Evolutionary conservation across 768 basidiomycete genomes (phyloP).

Genomic region (Chalciporus chontae): DNA sequence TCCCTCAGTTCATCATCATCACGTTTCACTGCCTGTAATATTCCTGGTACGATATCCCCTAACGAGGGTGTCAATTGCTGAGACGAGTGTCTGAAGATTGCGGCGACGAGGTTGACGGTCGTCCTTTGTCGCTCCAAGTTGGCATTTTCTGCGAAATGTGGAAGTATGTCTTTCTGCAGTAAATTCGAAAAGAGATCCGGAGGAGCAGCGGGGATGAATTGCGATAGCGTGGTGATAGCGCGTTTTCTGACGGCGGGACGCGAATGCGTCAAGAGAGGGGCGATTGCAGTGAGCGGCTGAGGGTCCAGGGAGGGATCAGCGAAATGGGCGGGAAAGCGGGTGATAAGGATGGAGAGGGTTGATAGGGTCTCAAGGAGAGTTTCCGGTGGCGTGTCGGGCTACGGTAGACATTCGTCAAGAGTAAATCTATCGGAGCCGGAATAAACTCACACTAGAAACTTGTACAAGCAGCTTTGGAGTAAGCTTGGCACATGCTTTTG

Average conservation of each 20-base stretch:
- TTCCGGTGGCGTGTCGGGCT: constrained; percentile 73
- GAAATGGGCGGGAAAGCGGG: constrained; percentile 73
- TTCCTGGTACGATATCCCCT: constrained; percentile 61
- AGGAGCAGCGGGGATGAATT: constrained; percentile 74
- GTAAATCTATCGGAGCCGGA: neutral
- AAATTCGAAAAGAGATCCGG: constrained; percentile 60
- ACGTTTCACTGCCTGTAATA: constrained; percentile 63
- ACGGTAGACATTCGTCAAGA: constrained; percentile 6
- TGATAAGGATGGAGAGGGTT: constrained; percentile 85
- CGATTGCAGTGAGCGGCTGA: constrained; percentile 63
- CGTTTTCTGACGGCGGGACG: constrained; percentile 91
- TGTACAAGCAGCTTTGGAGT: constrained; percentile 81
- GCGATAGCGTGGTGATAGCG: constrained; percentile 80
- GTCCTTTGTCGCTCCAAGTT: constrained; percentile 70
- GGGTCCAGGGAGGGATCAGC: constrained; percentile 49
- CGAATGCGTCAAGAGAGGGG: constrained; percentile 66
- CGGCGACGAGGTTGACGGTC: constrained; percentile 74
- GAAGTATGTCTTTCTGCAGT: constrained; percentile 55
- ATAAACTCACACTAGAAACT: constrained; percentile 59
- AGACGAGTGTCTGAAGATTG: constrained; percentile 73
- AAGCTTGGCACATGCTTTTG: constrained; percentile 77
- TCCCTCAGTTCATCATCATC: constrained; percentile 87
- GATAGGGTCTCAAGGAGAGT: constrained; percentile 79
- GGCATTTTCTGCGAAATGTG: constrained; percentile 50
- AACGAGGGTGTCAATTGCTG: constrained; percentile 60